These are phyloP conservation scores for Saposhnikovia divaricata DNA, from an alignment of 129 eudicot species.

Conservation along the genomic window DNA sequence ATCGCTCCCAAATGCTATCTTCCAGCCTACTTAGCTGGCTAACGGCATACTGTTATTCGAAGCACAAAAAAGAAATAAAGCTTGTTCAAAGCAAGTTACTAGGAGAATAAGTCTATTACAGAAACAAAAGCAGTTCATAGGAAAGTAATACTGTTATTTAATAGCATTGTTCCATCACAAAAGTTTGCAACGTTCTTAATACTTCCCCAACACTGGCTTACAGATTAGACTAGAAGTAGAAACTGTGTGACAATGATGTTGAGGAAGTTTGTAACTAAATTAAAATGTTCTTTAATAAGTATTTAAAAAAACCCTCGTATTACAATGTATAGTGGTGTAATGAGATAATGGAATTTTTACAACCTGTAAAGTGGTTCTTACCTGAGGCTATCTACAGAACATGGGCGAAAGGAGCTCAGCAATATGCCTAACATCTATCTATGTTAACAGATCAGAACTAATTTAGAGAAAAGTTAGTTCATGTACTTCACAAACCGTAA, in stretches of 20 bases:
- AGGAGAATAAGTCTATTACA: not conserved
- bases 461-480: not conserved
- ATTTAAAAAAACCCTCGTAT: not conserved
- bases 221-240: not conserved
- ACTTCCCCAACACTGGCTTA: not conserved
- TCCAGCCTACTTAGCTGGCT: slow-evolving; percentile 88
- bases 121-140: not conserved
- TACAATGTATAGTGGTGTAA: not conserved
- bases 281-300: not conserved
- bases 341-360: not conserved
- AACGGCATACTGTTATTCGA: slow-evolving; percentile 54
- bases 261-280: not conserved
- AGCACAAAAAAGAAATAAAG: slow-evolving; percentile 1
- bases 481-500: not conserved
- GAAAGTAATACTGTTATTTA: too few species aligned
- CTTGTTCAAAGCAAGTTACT: not conserved
- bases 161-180: not conserved
- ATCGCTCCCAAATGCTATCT: slow-evolving; percentile 94
- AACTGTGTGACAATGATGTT: not conserved
- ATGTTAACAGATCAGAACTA: not conserved
- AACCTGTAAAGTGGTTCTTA: not conserved
- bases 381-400: not conserved
- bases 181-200: not conserved
- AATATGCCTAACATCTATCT: not conserved
- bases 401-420: not conserved